Conservation (phyloP, 2,329 filamentous ascomycete genomes). For the Ilyonectria destructans region DNA sequence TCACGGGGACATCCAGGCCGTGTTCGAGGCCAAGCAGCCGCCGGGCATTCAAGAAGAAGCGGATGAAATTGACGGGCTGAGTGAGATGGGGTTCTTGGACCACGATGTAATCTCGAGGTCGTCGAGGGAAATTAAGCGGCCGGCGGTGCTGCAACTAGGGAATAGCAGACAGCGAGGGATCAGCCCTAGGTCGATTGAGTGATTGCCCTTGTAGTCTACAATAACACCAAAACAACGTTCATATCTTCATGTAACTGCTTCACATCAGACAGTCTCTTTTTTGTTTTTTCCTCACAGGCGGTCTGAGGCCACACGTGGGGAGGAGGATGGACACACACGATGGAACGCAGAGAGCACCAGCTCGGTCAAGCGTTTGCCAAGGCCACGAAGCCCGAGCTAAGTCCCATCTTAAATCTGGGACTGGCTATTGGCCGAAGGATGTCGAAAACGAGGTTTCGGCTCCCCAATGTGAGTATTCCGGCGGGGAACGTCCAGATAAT, state of each 20-base stretch:
- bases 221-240: too few relatives aligned
- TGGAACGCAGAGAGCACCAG: background rate
- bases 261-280: too few relatives aligned
- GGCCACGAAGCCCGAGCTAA: too few relatives aligned
- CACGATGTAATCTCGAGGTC: slow-evolving; percentile 26
- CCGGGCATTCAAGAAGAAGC: slow-evolving; percentile 18
- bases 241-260: too few relatives aligned
- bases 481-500: background rate
- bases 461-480: background rate
- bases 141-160: slow-evolving; percentile 13
- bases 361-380: background rate
- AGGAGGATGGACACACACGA: background rate
- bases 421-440: background rate
- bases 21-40: slow-evolving; percentile 1
- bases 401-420: background rate
- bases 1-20: slow-evolving; percentile 56
- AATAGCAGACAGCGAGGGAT: background rate
- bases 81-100: slow-evolving; percentile 34
- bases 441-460: background rate
- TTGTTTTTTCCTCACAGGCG: too few relatives aligned
- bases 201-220: background rate
- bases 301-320: too few relatives aligned
- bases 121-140: slow-evolving; percentile 22
- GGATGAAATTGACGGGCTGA: slow-evolving; percentile 28
- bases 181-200: background rate